Evolutionary conservation across 257 asterid species (phyloP), one percentile per base, ranked within the genome.

Genomic region (Agastache rugosa): DNA sequence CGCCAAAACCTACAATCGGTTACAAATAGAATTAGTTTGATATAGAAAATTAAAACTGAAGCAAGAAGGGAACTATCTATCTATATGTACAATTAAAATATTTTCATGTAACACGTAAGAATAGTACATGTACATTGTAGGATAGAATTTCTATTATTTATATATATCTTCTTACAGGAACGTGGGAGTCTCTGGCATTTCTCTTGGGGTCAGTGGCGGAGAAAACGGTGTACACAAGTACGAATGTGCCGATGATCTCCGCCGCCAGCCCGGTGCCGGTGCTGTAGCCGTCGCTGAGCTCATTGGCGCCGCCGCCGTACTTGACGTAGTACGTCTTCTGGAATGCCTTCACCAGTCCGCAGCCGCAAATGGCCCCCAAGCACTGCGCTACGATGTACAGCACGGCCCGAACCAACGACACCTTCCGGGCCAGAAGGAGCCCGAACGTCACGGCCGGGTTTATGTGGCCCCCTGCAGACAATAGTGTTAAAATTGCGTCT

Each of bases 171-270:
- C 91, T 83, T 77, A 90, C 96, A 0, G 96, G 96, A 29, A 90
- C 86, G 20, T 90, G 96, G 68, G 96, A 90, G 81, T 90, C 96
- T 55, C 93, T 69, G 15, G 93, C 96, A 22, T 62, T 90, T 77
- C 93, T 82, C 82, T 89, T 89, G 29, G 96, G 96, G 66, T 89
- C 96, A 4, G 92, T 89, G 63, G 96, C 91, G 27, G 96, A 86
- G 86, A 89, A 89, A 53, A 89, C 95, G 1, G 94, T 86, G 91
- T 88, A 88, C 45, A 88, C 91, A 14, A 88, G 90, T 0, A 88
- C 90, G 14, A 87, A 87, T 1, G 96, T 89, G 4, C 96, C 96
- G 73, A 89, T 87, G 51, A 89, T 87, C 85, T 89, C 93, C 1
- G 93, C 96, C 8, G 81, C 96, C 79, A 90, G 74, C 6, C 96